Base-by-base conservation (phyloP, 257 asterid genomes). In the Ophiorrhiza pumila region DNA sequence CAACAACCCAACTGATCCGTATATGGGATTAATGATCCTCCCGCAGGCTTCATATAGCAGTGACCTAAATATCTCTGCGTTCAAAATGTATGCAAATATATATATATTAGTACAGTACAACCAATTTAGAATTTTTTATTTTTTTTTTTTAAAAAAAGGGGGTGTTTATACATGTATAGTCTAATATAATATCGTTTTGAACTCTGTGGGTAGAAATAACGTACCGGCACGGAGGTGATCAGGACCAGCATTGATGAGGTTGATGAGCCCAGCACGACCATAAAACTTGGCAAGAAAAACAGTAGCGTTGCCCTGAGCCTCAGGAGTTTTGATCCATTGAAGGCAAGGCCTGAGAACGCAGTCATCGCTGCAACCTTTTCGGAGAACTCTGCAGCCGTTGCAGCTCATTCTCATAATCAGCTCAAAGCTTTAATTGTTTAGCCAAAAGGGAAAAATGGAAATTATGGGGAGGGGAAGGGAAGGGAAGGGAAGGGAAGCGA, bases 191-290 rank as follows among this genome's bases (percentile, higher is more conserved):
- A n/a, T n/a, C n/a, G n/a, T n/a, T n/a, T n/a, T n/a, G n/a, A n/a
- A n/a, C n/a, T n/a, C n/a, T n/a, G n/a, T n/a, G n/a, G n/a, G n/a
- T n/a, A n/a, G n/a, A n/a, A n/a, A 22, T 9, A 13, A 17, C 35
- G 4, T 75, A 91, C 97, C 96, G 2, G 91, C 83, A 41, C 84
- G 94, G 76, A 91, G 94, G 75, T 87, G 85, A 11, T 78, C 22
- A 7, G 96, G 89, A 59, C 83, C 88, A 41, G 97, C 86, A 73
- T 79, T 79, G 72, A 89, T 78, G 82, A 91, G 96, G 78, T 89
- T 89, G 80, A 87, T 27, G 46, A 91, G 97, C 0, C 97, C 97
- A 60, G 97, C 96, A 7, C 97, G 96, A 84, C 97, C 97, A 56
- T 86, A 91, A 74, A 91, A 91, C 69, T 87, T 91, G 59, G 96